Conservation (phyloP, 2,329 filamentous ascomycete species). For the Ophiostoma triangulosporum region DNA sequence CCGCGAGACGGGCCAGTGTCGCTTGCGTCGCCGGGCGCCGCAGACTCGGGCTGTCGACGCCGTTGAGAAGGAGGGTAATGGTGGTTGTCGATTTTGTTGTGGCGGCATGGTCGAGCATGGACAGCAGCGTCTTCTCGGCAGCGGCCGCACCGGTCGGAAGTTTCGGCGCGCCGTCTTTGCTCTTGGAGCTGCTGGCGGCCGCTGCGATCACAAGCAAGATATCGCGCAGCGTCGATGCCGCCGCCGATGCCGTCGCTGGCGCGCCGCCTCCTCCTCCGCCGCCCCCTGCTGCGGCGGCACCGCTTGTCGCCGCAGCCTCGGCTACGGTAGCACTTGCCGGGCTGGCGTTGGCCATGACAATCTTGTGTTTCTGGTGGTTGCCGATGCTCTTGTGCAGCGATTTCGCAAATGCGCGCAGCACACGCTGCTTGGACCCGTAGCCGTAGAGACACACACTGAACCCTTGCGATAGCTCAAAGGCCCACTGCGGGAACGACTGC, state of each 20-base stretch:
- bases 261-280: not conserved
- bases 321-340: not conserved
- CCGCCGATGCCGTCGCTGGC: constrained; percentile 5
- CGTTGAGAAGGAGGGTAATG: constrained; percentile 68
- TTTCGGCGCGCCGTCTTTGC: constrained; percentile 20
- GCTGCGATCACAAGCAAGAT: constrained; percentile 57
- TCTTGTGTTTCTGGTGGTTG: constrained; percentile 32
- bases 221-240: constrained; percentile 45
- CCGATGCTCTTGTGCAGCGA: constrained; percentile 41
- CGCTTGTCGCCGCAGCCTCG: constrained; percentile 31
- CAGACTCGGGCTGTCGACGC: constrained; percentile 67
- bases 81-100: constrained; percentile 17
- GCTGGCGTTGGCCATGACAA: constrained; percentile 84
- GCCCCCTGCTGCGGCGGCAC: not conserved
- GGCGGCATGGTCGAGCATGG: constrained; percentile 39
- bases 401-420: constrained; percentile 63
- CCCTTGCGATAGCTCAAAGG: constrained; percentile 72
- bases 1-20: constrained; percentile 61
- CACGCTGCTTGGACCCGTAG: constrained; percentile 72
- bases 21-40: constrained; percentile 58
- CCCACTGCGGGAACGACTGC: constrained; percentile 80
- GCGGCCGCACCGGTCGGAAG: constrained; percentile 49
- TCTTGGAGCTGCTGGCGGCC: constrained; percentile 15
- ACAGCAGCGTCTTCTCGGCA: constrained; percentile 53
- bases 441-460: constrained; percentile 90